Percentiles rank a stretch among this genome's conserved stretches.
Evolutionary conservation across 140 eudicot species (phyloP).

Genomic region (Anethum foeniculum): DNA sequence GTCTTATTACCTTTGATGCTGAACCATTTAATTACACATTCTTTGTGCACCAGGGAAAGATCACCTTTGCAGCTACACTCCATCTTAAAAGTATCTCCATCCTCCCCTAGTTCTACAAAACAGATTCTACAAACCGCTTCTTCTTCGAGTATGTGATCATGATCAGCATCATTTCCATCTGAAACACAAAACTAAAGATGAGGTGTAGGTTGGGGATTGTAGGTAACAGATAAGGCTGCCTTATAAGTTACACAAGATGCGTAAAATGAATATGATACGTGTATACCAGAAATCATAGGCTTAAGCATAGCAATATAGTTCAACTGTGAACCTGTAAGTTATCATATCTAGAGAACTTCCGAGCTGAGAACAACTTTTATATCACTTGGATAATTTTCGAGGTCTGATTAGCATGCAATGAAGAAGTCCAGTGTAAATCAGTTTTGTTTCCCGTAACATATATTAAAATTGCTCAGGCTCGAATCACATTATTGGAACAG

Average conservation of each 20-base stretch:
- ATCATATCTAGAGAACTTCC: too few species aligned
- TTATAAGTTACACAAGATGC: neutral
- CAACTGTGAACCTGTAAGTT: neutral
- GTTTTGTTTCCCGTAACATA: too few species aligned
- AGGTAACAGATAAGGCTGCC: neutral
- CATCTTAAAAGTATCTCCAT: conserved; percentile 79
- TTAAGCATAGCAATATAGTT: neutral
- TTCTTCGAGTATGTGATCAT: conserved; percentile 79
- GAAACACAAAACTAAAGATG: conserved; percentile 23
- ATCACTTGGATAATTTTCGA: too few species aligned
- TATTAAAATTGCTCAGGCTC: too few species aligned
- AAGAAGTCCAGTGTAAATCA: too few species aligned
- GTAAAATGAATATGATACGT: neutral
- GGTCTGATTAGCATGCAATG: too few species aligned
- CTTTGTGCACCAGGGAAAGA: conserved; percentile 88
- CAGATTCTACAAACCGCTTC: conserved; percentile 98
- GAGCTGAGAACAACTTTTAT: too few species aligned
- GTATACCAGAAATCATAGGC: neutral
- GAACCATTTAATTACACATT: conserved; percentile 93
- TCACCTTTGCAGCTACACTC: conserved; percentile 96
- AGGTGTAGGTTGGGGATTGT: conserved; percentile 5
- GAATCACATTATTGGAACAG: too few species aligned
- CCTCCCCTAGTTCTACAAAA: conserved; percentile 75
- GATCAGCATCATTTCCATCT: conserved; percentile 45
- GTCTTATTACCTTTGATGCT: conserved; percentile 93